These are phyloP conservation scores for Hirsutella rhossiliensis DNA, from an alignment of 2,329 filamentous ascomycete genomes.

Conservation along the genomic window DNA sequence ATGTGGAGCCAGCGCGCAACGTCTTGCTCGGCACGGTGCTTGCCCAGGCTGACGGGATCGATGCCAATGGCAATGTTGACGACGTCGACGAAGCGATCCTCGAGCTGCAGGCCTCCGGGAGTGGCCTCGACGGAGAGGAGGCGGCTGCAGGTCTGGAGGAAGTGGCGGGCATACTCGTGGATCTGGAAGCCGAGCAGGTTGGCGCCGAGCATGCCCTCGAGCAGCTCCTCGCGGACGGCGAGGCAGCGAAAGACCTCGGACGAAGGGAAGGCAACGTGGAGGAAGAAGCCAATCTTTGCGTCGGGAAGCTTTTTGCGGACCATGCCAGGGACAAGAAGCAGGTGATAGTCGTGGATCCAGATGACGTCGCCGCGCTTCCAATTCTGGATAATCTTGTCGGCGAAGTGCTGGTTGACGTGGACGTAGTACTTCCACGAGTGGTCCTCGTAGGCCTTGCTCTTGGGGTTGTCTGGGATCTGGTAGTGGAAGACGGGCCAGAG, in stretches of 20 bases:
- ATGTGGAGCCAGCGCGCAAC: conserved; percentile 69
- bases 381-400: conserved; percentile 76
- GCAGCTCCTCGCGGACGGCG: conserved; percentile 71
- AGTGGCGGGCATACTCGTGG: conserved; percentile 84
- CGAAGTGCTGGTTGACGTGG: conserved; percentile 85
- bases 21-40: conserved; percentile 58
- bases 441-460: conserved; percentile 96
- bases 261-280: conserved; percentile 90
- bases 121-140: conserved; percentile 84
- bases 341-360: conserved; percentile 94
- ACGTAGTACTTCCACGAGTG: conserved; percentile 95
- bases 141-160: conserved; percentile 89
- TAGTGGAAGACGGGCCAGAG: conserved; percentile 98
- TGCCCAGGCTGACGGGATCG: conserved; percentile 63
- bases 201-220: conserved; percentile 86
- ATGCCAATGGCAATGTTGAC: conserved; percentile 81
- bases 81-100: conserved; percentile 88
- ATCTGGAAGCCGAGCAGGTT: conserved; percentile 93
- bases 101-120: conserved; percentile 75
- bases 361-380: conserved; percentile 91
- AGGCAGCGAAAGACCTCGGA: conserved; percentile 93
- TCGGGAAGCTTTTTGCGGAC: conserved; percentile 82
- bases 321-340: conserved; percentile 81
- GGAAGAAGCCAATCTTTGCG: conserved; percentile 90
- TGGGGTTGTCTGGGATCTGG: conserved; percentile 93